A percentile compares a stretch with the other conserved stretches of the same genome.
These are phyloP conservation scores for Tanozyma kutaoensis DNA, from an alignment of 805 yeast species.

Conservation along the genomic window DNA sequence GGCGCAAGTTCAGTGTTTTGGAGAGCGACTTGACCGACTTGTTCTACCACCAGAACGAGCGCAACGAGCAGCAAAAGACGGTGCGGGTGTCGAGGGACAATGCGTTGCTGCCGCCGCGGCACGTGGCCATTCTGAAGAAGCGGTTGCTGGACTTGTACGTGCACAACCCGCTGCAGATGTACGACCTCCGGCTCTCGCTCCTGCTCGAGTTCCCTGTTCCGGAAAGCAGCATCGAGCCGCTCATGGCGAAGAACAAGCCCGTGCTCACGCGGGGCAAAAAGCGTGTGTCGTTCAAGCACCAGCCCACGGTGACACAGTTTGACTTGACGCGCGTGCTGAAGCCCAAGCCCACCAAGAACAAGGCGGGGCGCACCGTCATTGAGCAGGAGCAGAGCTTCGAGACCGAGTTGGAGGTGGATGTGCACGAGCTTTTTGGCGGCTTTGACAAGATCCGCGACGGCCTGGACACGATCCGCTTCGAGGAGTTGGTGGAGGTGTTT, in stretches of 20 bases:
- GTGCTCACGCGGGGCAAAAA: slow-evolving; percentile 54
- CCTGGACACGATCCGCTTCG: slow-evolving; percentile 40
- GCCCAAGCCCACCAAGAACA: slow-evolving; percentile 17
- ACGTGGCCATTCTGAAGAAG: slow-evolving; percentile 59
- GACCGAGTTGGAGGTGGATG: slow-evolving; percentile 28
- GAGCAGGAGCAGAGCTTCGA: slow-evolving; percentile 23
- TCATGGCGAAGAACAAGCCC: slow-evolving; percentile 37
- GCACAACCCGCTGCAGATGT: slow-evolving; percentile 62
- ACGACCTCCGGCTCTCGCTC: slow-evolving; percentile 66
- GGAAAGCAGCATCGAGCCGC: slow-evolving; percentile 40
- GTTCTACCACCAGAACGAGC: slow-evolving; percentile 45
- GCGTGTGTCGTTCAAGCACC: slow-evolving; percentile 58
- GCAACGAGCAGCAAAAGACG: slow-evolving; percentile 52
- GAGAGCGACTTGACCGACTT: slow-evolving; percentile 54
- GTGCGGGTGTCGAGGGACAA: slow-evolving; percentile 57
- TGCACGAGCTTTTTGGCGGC: slow-evolving; percentile 24
- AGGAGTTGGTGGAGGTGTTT: slow-evolving; percentile 43
- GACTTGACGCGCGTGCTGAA: slow-evolving; percentile 52
- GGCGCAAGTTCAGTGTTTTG: slow-evolving; percentile 42
- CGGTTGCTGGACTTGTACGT: slow-evolving; percentile 62
- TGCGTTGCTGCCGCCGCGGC: slow-evolving; percentile 46
- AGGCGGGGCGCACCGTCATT: slow-evolving; percentile 20
- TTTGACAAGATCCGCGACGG: slow-evolving; percentile 27
- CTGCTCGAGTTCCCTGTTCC: slow-evolving; percentile 66
- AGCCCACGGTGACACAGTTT: slow-evolving; percentile 59